Percentiles rank a stretch among this genome's conserved stretches.
These are phyloP conservation scores for Fusarium denticulatum DNA, from an alignment of 2,329 filamentous ascomycete genomes.

Conservation along the genomic window DNA sequence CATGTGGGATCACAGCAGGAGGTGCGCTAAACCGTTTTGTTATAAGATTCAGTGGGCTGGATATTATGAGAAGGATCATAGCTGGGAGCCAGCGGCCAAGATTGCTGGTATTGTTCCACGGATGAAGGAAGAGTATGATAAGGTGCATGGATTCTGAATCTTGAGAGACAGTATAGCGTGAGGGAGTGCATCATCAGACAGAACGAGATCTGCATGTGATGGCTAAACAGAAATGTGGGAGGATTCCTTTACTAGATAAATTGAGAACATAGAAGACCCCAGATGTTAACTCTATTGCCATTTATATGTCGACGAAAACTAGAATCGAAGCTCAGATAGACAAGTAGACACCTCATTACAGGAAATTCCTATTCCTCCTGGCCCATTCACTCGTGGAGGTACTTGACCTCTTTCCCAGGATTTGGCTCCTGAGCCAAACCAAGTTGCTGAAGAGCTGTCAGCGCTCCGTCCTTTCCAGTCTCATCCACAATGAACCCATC, in stretches of 20 bases:
- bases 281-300: no score
- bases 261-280: no score
- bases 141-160: neutral
- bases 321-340: neutral
- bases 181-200: neutral
- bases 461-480: neutral
- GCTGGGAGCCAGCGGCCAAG: neutral
- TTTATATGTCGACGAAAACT: no score
- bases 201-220: rapidly evolving
- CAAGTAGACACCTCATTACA: neutral
- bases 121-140: neutral
- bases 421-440: neutral
- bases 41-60: neutral
- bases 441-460: neutral
- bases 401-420: neutral
- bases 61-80: neutral
- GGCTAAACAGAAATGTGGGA: rapidly evolving
- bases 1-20: neutral
- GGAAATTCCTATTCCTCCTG: neutral
- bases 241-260: rapidly evolving
- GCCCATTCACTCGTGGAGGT: neutral
- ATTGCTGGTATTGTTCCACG: neutral
- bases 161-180: rapidly evolving
- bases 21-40: rapidly evolving
- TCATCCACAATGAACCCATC: neutral